Percentiles rank a stretch among this genome's conserved stretches.
Evolutionary conservation across 2,329 filamentous ascomycete genomes (phyloP).

Genomic region (Penicillium digitatum): DNA sequence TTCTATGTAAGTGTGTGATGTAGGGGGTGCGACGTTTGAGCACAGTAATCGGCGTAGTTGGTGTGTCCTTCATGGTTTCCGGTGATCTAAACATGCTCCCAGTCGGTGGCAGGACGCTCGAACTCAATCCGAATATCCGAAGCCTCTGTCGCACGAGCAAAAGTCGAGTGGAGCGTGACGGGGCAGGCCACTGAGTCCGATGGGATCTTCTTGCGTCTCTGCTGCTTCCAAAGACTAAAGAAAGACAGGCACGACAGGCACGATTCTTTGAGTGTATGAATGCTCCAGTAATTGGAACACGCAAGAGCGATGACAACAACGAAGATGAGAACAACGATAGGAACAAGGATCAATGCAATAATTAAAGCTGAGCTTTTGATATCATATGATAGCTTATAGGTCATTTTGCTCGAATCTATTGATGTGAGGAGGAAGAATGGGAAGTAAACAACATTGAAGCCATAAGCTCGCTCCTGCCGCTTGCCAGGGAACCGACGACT

Average conservation of each 20-base stretch:
- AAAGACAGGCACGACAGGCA: slow-evolving; percentile 20
- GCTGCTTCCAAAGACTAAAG: slow-evolving; percentile 22
- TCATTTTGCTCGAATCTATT: slow-evolving; percentile 24
- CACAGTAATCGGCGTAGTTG: slow-evolving; percentile 51
- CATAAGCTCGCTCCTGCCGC: slow-evolving; percentile 2
- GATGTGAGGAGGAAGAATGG: not conserved
- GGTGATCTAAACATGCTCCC: slow-evolving; percentile 24
- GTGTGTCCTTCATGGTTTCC: slow-evolving; percentile 23
- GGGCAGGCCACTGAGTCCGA: slow-evolving; percentile 33
- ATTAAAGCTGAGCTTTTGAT: slow-evolving; percentile 40
- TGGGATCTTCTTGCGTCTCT: slow-evolving; percentile 25
- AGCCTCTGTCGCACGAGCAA: slow-evolving; percentile 30
- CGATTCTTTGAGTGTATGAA: slow-evolving; percentile 15
- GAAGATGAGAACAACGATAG: slow-evolving; percentile 44
- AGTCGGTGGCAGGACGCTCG: slow-evolving; percentile 19
- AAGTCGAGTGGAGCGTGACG: slow-evolving; percentile 10
- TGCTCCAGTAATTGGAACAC: slow-evolving; percentile 38
- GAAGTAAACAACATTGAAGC: not conserved
- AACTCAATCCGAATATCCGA: slow-evolving; percentile 29
- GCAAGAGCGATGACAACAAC: slow-evolving; percentile 38
- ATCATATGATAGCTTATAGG: slow-evolving; percentile 27
- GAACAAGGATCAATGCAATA: slow-evolving; percentile 46
- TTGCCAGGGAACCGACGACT: not conserved
- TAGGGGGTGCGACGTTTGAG: slow-evolving; percentile 37
- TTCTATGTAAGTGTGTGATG: not conserved